A percentile compares a stretch with the other conserved stretches of the same genome.
Evolutionary conservation across 1,139 yeast species (phyloP).

Genomic region (Candida frijolesensis): DNA sequence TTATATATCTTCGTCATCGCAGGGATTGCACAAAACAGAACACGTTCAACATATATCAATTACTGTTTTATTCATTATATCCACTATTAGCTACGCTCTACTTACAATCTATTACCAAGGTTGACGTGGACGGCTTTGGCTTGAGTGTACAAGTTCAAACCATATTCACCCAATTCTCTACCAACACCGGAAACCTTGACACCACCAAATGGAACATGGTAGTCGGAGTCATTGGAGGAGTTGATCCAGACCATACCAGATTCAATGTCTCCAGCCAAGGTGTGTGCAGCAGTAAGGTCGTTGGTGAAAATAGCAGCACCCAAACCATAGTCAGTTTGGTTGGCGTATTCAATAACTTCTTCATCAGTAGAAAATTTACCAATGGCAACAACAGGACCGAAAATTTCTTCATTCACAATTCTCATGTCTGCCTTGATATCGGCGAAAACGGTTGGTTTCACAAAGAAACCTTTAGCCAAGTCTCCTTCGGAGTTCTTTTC

Average conservation of each 20-base stretch:
- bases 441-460: conserved; percentile 58
- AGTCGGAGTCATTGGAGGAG: conserved; percentile 77
- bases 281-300: conserved; percentile 48
- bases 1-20: too few relatives aligned
- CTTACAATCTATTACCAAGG: conserved; percentile 37
- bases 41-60: neutral
- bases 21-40: neutral
- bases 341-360: conserved; percentile 53
- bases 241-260: conserved; percentile 62
- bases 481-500: conserved; percentile 40
- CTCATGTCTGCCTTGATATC: conserved; percentile 55
- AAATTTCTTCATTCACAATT: conserved; percentile 59
- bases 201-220: conserved; percentile 79
- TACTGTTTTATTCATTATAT: neutral
- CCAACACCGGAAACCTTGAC: conserved; percentile 84
- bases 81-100: neutral
- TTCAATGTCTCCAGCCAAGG: conserved; percentile 45
- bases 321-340: conserved; percentile 56
- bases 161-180: conserved; percentile 85
- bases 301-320: conserved; percentile 82
- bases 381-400: conserved; percentile 60
- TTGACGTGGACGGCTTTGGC: conserved; percentile 80
- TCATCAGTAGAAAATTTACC: conserved; percentile 56
- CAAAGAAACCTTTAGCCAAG: conserved; percentile 47
- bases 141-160: conserved; percentile 74